Conservation (phyloP, 2,329 filamentous ascomycete genomes). For the Decorospora gaudefroyi region DNA sequence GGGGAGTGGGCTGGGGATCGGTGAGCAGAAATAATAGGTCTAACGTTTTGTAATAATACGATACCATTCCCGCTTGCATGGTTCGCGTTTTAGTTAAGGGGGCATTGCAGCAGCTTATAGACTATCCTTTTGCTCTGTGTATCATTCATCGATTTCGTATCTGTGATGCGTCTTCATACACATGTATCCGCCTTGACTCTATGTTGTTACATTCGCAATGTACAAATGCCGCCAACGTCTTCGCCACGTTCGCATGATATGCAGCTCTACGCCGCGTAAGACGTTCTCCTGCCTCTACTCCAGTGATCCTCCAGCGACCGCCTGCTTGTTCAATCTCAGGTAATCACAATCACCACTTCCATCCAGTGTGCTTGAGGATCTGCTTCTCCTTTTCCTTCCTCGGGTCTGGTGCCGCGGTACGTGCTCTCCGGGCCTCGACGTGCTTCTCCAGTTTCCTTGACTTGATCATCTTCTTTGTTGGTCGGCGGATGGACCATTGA, state of each 20-base stretch:
- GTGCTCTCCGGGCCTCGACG: constrained; percentile 18
- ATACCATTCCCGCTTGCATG: constrained; percentile 12
- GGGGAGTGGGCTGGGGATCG: constrained; percentile 33
- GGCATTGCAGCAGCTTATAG: no score
- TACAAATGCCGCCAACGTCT: constrained; percentile 10
- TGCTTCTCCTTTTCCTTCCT: constrained; percentile 34
- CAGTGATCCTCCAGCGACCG: not conserved
- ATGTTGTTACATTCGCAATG: constrained; percentile 19
- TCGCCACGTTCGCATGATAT: not conserved
- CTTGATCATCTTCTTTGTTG: constrained; percentile 39
- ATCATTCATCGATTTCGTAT: no score
- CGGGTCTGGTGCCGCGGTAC: constrained; percentile 27
- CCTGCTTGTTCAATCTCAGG: no score
- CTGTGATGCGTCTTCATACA: not conserved
- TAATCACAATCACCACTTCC: constrained; percentile 28
- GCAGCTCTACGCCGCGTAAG: no score
- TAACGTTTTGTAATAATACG: constrained; percentile 23
- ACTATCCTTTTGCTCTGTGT: no score
- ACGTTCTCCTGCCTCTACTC: no score
- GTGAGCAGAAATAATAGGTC: constrained; percentile 10
- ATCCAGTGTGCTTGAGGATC: constrained; percentile 37
- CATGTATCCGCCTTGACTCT: constrained; percentile 7
- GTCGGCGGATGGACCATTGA: constrained; percentile 34
- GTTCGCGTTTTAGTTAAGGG: no score
- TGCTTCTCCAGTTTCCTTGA: constrained; percentile 32